Evolutionary conservation across 208 protist species (phyloP).

Genomic region (Trypanosoma platydactyli): DNA sequence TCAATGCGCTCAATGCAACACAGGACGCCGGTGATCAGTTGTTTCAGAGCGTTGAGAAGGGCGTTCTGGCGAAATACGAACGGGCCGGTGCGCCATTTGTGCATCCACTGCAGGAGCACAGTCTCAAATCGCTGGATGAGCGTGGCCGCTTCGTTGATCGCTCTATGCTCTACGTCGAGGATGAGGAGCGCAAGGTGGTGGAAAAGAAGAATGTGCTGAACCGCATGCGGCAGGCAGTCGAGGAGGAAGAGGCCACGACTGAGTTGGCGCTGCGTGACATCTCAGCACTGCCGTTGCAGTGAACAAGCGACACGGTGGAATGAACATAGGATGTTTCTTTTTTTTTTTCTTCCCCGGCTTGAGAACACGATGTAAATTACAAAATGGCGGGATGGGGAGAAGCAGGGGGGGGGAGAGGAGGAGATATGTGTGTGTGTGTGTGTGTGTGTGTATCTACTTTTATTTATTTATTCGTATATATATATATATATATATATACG

Average conservation of each 20-base stretch:
- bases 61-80: slow-evolving; percentile 46
- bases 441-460: too few relatives aligned
- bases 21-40: slow-evolving; percentile 81
- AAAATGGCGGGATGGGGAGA: neutral
- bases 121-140: slow-evolving; percentile 58
- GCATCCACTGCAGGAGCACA: slow-evolving; percentile 82
- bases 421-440: neutral
- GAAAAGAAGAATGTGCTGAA: slow-evolving; percentile 55
- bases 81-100: slow-evolving; percentile 50
- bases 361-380: slow-evolving; percentile 12
- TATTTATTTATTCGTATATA: neutral
- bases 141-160: slow-evolving; percentile 72
- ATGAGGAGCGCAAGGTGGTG: slow-evolving; percentile 74
- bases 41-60: slow-evolving; percentile 71
- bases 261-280: slow-evolving; percentile 39
- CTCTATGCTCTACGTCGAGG: slow-evolving; percentile 75
- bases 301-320: neutral
- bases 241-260: slow-evolving; percentile 56
- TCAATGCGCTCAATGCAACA: slow-evolving; percentile 78
- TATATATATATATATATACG: too few relatives aligned
- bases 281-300: slow-evolving; percentile 1
- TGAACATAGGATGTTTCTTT: too few relatives aligned
- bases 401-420: too few relatives aligned
- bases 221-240: slow-evolving; percentile 61
- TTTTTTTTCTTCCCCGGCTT: neutral